Evolutionary conservation across 176 grass and related monocot genomes (phyloP).

Genomic region (Musa schizocarpa): DNA sequence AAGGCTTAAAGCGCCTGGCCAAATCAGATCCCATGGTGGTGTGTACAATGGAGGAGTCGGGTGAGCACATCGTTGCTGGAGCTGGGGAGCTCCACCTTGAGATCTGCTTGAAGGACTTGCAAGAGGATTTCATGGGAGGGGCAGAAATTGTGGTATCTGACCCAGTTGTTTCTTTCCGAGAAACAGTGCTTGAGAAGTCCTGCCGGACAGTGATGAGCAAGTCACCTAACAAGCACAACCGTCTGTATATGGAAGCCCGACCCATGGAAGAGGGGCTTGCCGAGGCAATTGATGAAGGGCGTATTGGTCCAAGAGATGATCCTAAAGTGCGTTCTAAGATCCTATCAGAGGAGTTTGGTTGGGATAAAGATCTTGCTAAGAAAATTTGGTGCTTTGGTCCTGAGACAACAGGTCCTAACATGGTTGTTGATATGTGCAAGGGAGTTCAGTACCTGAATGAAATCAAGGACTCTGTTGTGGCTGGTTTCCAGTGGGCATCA

Average conservation of each 20-base stretch:
- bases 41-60: not conserved
- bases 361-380: constrained; percentile 10
- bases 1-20: constrained; percentile 9
- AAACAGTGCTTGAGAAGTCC: not conserved
- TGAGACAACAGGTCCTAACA: not conserved
- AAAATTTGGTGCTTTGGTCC: constrained; percentile 15
- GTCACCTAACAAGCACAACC: not conserved
- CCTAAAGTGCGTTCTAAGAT: not conserved
- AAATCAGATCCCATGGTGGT: constrained; percentile 16
- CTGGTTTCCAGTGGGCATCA: constrained; percentile 15
- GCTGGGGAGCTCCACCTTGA: not conserved
- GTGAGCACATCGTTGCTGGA: not conserved
- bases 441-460: constrained; percentile 11
- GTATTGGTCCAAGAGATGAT: not conserved
- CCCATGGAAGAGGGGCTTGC: not conserved
- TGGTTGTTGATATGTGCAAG: constrained; percentile 13
- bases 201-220: constrained; percentile 3
- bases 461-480: constrained; percentile 7
- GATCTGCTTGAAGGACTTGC: constrained; percentile 3
- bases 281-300: not conserved
- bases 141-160: not conserved
- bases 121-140: not conserved
- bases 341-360: not conserved
- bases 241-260: not conserved
- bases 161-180: not conserved